Conservation (phyloP, 352 stramenopile species). For the Globisporangium mamillatum region DNA sequence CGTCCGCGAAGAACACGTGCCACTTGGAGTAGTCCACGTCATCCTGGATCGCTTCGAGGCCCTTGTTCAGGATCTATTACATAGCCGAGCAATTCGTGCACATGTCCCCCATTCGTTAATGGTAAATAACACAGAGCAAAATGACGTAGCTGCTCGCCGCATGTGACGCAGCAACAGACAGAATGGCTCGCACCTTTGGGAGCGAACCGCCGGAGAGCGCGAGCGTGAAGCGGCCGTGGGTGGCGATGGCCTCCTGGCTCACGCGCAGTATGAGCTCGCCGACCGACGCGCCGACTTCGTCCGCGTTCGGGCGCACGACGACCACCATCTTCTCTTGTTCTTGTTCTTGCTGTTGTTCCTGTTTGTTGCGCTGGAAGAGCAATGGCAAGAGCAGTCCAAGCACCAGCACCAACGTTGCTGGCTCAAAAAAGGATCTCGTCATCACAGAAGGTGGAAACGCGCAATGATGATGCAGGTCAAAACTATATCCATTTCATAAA, state of each 20-base stretch:
- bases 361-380: not conserved
- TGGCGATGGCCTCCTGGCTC: conserved; percentile 60
- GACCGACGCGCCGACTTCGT: conserved; percentile 60
- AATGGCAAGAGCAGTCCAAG: conserved; percentile 7
- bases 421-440: not conserved
- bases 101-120: not conserved
- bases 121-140: not conserved
- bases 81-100: not conserved
- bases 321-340: conserved; percentile 37
- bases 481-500: no score
- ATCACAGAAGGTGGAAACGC: not conserved
- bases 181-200: conserved; percentile 45
- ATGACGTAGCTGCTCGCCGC: not conserved
- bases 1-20: conserved; percentile 98
- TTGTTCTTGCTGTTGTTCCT: conserved; percentile 12
- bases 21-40: conserved; percentile 94
- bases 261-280: conserved; percentile 62
- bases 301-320: conserved; percentile 46
- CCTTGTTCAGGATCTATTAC: conserved; percentile 77
- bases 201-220: conserved; percentile 87
- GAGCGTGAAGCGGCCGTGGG: conserved; percentile 69
- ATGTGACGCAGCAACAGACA: not conserved
- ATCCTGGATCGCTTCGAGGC: conserved; percentile 66
- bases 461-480: no score
- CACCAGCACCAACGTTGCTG: not conserved